phyloP scores from a whole-genome alignment of 148 eudicot genomes.

The Camellia lanceoleosa region DNA sequence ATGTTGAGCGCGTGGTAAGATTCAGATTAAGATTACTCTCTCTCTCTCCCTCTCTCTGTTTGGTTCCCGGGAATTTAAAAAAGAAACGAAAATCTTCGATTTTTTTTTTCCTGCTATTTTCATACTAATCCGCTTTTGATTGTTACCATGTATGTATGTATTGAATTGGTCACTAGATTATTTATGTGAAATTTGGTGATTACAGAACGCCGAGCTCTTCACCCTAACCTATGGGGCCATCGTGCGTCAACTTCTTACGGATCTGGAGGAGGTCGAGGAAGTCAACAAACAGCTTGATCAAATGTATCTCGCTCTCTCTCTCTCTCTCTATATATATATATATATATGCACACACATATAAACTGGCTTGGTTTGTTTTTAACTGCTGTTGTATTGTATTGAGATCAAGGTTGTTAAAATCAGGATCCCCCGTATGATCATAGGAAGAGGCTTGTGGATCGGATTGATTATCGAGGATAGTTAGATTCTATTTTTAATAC shows the following conservation, averaged over 20 bases:
- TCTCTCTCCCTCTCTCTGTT: not conserved
- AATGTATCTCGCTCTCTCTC: slow-evolving; percentile 13
- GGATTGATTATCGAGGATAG: too few species aligned
- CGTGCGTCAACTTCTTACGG: slow-evolving; percentile 86
- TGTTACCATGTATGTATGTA: not conserved
- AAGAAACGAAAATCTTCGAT: not conserved
- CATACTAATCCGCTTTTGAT: not conserved
- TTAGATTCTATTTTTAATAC: too few species aligned
- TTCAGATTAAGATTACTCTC: not conserved
- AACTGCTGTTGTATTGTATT: too few species aligned
- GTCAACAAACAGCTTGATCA: slow-evolving; percentile 98
- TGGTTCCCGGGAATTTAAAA: not conserved
- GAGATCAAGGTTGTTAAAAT: too few species aligned
- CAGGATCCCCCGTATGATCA: too few species aligned
- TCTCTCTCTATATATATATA: not conserved
- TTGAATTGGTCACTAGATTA: not conserved
- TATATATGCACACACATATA: not conserved
- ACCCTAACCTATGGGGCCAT: slow-evolving; percentile 98
- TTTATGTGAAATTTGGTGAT: not conserved
- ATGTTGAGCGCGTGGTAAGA: slow-evolving; percentile 43
- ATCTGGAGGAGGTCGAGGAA: slow-evolving; percentile 96
- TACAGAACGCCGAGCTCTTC: slow-evolving; percentile 84
- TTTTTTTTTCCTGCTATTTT: not conserved
- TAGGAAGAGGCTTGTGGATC: too few species aligned
- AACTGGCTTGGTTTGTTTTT: too few species aligned